Base-by-base conservation (phyloP, 768 basidiomycete species). In the Boletus reticulatus region DNA sequence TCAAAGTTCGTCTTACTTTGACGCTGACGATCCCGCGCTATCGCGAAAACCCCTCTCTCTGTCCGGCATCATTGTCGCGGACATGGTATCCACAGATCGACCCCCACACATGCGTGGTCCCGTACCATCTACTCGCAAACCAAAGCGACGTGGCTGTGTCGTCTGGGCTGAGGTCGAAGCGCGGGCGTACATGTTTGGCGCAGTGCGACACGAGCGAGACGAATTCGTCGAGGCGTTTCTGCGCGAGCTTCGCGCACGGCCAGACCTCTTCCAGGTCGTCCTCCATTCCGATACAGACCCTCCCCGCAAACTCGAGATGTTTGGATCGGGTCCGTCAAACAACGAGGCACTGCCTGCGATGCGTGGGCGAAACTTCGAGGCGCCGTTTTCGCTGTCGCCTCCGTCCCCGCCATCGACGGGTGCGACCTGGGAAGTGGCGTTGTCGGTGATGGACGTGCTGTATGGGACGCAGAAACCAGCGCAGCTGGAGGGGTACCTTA, bases 231-330 rank as follows among this genome's bases (percentile, higher is more conserved):
- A 56, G 0, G 62, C 65, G 10, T 73, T 73, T 36, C 47, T 73
- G 1, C 48, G 53, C 20, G 67, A 71, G 20, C 65, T 73, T 17
- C 60, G 66, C n/a, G 61, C 60, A 1, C 65, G 67, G 7, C 72
- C 69, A 2, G 68, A 73, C 34, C 55, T 70, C 3, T 73, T 73
- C 45, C 60, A 69, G 27, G 67, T 73, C 3, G 58, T 72, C 19
- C 62, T 64, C 6, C 63, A 61, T 13, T 66, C 69, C 3, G 71
- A 73, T 10, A 69, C 66, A 0, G 34, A 36, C 34, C 34, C 12
- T 36, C 13, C 4, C 34, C 34, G 34, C 34, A 11, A 14, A 36
- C 13, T 36, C 14, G 34, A 36, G 34, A 36, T 36, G 16, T 73
- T 68, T n/a, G 72, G 71, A 4, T 54, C 52, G 2, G 63, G 62